Base-by-base conservation (phyloP, 129 eudicot species). In the Solidago caesia region DNA sequence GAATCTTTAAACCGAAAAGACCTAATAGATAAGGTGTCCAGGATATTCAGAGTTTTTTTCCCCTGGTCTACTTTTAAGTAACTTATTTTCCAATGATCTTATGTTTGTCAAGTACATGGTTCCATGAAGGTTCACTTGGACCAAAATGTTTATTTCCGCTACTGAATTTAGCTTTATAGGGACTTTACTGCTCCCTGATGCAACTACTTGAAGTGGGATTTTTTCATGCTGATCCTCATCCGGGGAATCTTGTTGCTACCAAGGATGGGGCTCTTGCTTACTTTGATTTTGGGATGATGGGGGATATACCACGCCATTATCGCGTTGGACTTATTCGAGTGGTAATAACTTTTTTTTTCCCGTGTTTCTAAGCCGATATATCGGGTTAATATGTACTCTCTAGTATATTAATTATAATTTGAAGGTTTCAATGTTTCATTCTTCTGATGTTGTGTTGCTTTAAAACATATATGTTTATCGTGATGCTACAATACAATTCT, bases 201-300 rank as follows among this genome's bases (percentile, higher is more conserved):
- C 98, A 93, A 75, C 81, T 93, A 81, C 88, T 93, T 66, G 98
- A 93, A 83, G 98, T 93, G 67, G 98, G 98, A 5, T 93, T 88
- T 73, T 90, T 93, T 77, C 98, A 93, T 84, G 98, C 97, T 51
- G 98, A 88, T 71, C 97, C 97, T 78, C 98, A 94, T 79, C 98
- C 98, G 6, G 97, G 97, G 57, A 93, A 93, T 70, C 96, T 90
- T 55, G 96, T 90, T 75, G 98, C 98, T 63, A 86, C 90, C n/a
- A 76, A 77, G 75, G 89, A 85, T 51, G 98, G 98, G 51, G 81
- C 89, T 49, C 96, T 94, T 83, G 98, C 92, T 77, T 94, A 94
- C 80, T 90, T 94, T 65, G 98, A 94, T 83, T 94, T 94, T 26
- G 98, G 98, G 61, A 94, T 94, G 98, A 94, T 94, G 98, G 98